Conservation (phyloP, 345 rosid genomes). For the Linum lewisii region DNA sequence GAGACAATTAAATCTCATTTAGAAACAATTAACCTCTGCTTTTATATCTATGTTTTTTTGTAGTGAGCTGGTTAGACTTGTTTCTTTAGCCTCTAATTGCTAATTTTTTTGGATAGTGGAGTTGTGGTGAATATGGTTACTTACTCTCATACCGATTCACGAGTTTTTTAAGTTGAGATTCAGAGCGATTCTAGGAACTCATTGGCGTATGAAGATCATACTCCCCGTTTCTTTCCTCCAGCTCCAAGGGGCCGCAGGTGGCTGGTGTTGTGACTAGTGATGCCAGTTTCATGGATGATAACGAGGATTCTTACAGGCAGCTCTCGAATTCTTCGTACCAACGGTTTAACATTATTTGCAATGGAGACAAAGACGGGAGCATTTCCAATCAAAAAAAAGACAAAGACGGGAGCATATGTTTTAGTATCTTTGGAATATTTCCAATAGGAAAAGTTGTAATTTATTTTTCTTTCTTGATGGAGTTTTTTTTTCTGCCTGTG, state of each 20-base stretch:
- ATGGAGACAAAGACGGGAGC: conserved; percentile 75
- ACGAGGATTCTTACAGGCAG: conserved; percentile 72
- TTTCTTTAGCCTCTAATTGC: conserved; percentile 33
- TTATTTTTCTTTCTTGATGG: not conserved
- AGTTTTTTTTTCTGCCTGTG: too few relatives aligned
- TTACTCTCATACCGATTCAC: not conserved
- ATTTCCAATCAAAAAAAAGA: too few relatives aligned
- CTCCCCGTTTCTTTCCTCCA: conserved; percentile 79
- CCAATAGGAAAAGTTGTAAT: conserved; percentile 87
- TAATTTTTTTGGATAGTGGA: conserved; percentile 12
- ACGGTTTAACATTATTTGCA: conserved; percentile 79
- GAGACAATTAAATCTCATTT: too few relatives aligned
- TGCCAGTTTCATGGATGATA: conserved; percentile 65
- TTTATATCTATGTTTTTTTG: too few relatives aligned
- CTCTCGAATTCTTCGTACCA: conserved; percentile 68
- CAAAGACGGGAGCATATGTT: conserved; percentile 56
- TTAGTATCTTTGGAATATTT: conserved; percentile 74
- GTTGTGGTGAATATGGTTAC: not conserved
- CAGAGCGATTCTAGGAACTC: conserved; percentile 40
- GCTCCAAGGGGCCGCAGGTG: conserved; percentile 78
- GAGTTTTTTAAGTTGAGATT: conserved; percentile 5
- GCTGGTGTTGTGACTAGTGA: conserved; percentile 80
- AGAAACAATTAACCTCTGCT: too few relatives aligned
- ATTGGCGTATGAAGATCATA: conserved; percentile 64
- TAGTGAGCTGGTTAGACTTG: conserved; percentile 30